phyloP scores from a whole-genome alignment of 208 protist genomes.

The Acanthamoeba castellanii region DNA sequence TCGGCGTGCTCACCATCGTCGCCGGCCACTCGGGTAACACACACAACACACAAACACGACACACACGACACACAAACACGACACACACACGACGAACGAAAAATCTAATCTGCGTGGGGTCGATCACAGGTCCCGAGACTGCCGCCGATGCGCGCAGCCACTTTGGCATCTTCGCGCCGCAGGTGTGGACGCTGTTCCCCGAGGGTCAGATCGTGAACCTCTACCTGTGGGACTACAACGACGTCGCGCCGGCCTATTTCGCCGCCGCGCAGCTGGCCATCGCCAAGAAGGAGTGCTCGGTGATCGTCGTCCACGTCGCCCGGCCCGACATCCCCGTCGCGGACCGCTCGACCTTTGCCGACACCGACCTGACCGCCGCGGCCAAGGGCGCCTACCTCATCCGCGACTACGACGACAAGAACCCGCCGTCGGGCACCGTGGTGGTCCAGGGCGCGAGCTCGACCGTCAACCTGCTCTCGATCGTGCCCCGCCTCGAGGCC shows the following conservation, averaged over 20 bases:
- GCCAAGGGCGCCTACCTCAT: constrained; percentile 75
- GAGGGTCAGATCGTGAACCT: constrained; percentile 63
- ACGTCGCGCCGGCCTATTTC: constrained; percentile 71
- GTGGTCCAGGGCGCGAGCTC: constrained; percentile 69
- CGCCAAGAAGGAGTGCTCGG: constrained; percentile 26
- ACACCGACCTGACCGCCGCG: constrained; percentile 68
- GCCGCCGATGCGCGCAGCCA: constrained; percentile 73
- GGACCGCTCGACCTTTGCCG: constrained; percentile 56
- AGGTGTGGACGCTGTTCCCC: constrained; percentile 74
- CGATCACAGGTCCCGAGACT: constrained; percentile 49
- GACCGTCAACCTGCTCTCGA: constrained; percentile 63
- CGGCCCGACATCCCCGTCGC: constrained; percentile 74
- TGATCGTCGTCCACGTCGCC: constrained; percentile 73
- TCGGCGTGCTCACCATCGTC: constrained; percentile 70
- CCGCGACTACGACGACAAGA: constrained; percentile 42
- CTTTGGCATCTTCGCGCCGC: constrained; percentile 74
- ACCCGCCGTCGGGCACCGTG: constrained; percentile 55
- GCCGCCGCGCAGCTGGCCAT: constrained; percentile 48
- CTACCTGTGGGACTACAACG: constrained; percentile 77
- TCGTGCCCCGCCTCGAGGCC: constrained; percentile 70
- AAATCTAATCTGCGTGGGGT: no score
- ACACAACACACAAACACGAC: not conserved
- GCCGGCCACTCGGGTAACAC: constrained; percentile 70
- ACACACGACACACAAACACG: not conserved
- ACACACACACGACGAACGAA: not conserved